Evolutionary conservation across 768 basidiomycete genomes (phyloP).

Genomic region (Lentinula boryana): DNA sequence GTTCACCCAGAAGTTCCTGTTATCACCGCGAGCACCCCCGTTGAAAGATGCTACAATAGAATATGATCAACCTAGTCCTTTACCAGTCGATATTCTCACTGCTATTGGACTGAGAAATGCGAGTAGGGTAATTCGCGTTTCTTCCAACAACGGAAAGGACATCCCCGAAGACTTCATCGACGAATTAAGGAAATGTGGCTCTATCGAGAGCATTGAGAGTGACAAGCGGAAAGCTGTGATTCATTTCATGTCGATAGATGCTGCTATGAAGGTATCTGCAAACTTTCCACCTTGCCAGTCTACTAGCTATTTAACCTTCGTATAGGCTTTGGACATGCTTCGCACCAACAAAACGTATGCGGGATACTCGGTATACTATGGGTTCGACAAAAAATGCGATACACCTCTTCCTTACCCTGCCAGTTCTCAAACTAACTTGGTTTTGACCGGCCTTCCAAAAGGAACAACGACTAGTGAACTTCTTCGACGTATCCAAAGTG

Average conservation of each 20-base stretch:
- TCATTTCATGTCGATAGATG: neutral
- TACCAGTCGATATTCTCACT: neutral
- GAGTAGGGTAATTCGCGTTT: conserved; percentile 1
- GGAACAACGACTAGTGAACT: neutral
- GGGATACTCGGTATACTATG: neutral
- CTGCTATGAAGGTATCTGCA: neutral
- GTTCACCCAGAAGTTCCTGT: neutral
- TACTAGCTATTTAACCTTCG: neutral
- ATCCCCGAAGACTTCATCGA: neutral
- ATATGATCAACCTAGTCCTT: neutral
- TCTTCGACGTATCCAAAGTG: neutral
- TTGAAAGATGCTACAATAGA: neutral
- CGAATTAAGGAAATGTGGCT: neutral
- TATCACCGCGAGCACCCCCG: neutral
- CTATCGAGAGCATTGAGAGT: neutral
- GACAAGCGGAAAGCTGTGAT: neutral
- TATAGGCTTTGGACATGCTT: neutral
- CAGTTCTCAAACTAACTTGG: neutral
- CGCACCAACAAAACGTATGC: neutral
- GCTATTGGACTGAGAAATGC: neutral
- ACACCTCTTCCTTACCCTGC: neutral
- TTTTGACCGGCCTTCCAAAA: neutral
- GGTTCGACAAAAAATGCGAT: neutral
- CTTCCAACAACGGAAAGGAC: neutral
- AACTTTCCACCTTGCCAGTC: neutral